phyloP scores from a whole-genome alignment of 352 stramenopile species.

The Phytopythium sindhum region DNA sequence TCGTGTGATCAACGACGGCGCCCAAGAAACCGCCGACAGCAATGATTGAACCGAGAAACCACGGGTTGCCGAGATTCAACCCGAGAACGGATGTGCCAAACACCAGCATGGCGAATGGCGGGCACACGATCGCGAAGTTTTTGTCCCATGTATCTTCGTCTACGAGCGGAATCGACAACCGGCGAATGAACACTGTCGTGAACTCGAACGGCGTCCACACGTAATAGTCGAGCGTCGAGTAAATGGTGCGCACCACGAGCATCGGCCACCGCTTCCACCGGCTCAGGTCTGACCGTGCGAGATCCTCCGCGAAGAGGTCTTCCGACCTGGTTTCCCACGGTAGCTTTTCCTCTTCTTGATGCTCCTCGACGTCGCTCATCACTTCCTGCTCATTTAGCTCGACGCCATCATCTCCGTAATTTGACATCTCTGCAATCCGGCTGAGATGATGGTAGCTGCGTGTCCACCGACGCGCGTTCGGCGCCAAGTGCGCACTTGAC shows the following conservation, averaged over 20 bases:
- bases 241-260: slow-evolving; percentile 17
- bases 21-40: slow-evolving; percentile 41
- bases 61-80: slow-evolving; percentile 38
- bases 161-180: slow-evolving; percentile 73
- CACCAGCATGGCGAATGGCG: slow-evolving; percentile 55
- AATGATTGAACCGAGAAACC: slow-evolving; percentile 43
- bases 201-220: slow-evolving; percentile 75
- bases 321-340: slow-evolving; percentile 8
- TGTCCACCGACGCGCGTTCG: slow-evolving; percentile 60
- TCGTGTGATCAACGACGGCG: slow-evolving; percentile 40
- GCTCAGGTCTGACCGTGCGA: slow-evolving; percentile 19
- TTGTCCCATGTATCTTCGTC: slow-evolving; percentile 84
- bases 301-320: slow-evolving; percentile 2
- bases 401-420: slow-evolving; percentile 11
- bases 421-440: slow-evolving; percentile 49
- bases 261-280: slow-evolving; percentile 17
- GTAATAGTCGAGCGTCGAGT: slow-evolving; percentile 35
- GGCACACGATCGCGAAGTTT: slow-evolving; percentile 59
- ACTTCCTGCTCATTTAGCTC: slow-evolving; percentile 15
- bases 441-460: slow-evolving; percentile 60
- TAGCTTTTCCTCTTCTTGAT: slow-evolving; percentile 20
- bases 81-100: slow-evolving; percentile 52
- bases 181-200: slow-evolving; percentile 57
- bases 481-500: slow-evolving; percentile 51
- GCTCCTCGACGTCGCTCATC: slow-evolving; percentile 11